Base-by-base conservation (phyloP, 257 asterid genomes). In the Nicotiana paniculata region DNA sequence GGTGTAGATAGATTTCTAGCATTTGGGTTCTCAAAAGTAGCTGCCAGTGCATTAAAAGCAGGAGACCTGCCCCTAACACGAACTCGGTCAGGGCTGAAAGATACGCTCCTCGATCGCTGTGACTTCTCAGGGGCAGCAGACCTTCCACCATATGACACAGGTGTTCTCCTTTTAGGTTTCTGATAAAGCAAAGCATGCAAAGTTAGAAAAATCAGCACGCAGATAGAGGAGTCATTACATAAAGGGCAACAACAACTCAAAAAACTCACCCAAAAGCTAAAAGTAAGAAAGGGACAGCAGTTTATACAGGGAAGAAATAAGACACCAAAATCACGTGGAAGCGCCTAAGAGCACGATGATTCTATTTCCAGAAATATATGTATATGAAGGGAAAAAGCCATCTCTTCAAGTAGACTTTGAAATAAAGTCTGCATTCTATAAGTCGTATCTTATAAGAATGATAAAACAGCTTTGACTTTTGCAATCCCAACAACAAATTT, bases 41-140 rank as follows among this genome's bases (percentile, higher is more conserved):
- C 98, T n/a, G 99, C 98, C 21, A 97, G 88, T 54, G 98, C 98
- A 79, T 89, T 97, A 92, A 97, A 97, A 12, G 98, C 98, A 1
- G 99, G 99, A 87, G 99, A 97, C 81, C 98, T 89, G 80, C 99
- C 99, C 86, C 99, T 88, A 35, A 93, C 98, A 83, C 99, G 99
- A 87, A 91, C 99, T 89, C 98, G 88, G 55, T 97, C 99, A 4
- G 98, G 98, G 88, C 98, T 95, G 89, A 91, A 93, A 53, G 99
- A 97, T 96, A 97, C 88, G 89, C 98, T 97, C 91, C 99, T 88
- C 48, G 98, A 91, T 48, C 99, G 97, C 77, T 93, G 92, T n/a
- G 99, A 85, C 85, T 94, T 93, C 43, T 92, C 98, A 5, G 96
- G 97, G 62, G 90, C 93, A 51, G 96, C 89, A 77, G 99, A 91